Evolutionary conservation across 2,329 filamentous ascomycete species (phyloP), one percentile per base, ranked within the genome.

Genomic region (Fusarium nanum): DNA sequence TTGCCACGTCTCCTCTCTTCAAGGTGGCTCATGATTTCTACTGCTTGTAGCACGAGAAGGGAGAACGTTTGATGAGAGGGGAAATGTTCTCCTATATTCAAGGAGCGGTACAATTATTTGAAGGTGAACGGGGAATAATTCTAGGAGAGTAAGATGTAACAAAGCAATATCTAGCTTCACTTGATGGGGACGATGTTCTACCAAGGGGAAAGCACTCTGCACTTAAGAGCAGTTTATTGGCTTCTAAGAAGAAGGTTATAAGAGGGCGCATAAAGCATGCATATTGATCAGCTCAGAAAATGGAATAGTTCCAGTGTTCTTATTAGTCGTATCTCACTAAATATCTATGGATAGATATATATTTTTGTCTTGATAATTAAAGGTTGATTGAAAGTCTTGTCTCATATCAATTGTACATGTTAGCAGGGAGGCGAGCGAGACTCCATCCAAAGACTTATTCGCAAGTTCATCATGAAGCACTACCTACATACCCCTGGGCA

Each of bases 121-220:
- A 18, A 37, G 32, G 32, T 0, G 5, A 34, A 6, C 0, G 0
- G 32, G 6, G 32, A 10, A 18, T 5, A 10, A 18, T 10, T 3
- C 5, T 3, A 37, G 32, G 32, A 37, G 1, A 37, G 1, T 2
- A n/a, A n/a, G 5, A 37, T 37, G 3, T 6, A 37, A 2, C 12
- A 1, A 7, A n/a, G 4, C 34, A n/a, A 37, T 7, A n/a, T 7
- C 3, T 7, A 6, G 18, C 2, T 37, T 37, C 10, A n/a, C 6
- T 37, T 37, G 34, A 1, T n/a, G 3, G 34, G 34, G 0, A n/a
- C 1, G 34, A 12, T n/a, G 3, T 12, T n/a, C 18, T 37, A n/a
- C 34, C 22, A 22, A 22, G 5, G 22, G 22, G 18, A 4, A 37
- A n/a, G 10, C 10, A 2, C 34, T 37, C 18, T 37, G 34, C 6